A percentile compares a stretch with the other conserved stretches of the same genome.
phyloP scores from a whole-genome alignment of 768 basidiomycete genomes.

The Auriscalpium vulgare region DNA sequence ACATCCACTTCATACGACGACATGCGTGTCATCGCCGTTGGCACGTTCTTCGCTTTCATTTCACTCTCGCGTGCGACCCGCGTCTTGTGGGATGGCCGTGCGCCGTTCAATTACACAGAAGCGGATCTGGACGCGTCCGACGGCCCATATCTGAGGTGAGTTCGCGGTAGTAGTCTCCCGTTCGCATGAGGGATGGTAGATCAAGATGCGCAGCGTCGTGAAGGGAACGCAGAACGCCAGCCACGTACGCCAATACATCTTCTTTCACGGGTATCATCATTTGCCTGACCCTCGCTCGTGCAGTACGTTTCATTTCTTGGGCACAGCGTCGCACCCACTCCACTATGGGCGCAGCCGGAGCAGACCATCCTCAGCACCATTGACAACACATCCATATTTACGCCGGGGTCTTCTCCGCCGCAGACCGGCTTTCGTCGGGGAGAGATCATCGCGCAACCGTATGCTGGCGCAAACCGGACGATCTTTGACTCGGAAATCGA shows the following conservation, averaged over 20 bases:
- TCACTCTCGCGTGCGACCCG: conserved; percentile 19
- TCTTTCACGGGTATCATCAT: neutral
- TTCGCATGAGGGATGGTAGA: too few relatives aligned
- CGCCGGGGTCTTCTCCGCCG: conserved; percentile 38
- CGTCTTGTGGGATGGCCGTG: conserved; percentile 48
- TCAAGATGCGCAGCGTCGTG: conserved; percentile 34
- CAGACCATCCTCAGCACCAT: conserved; percentile 46
- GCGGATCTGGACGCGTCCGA: conserved; percentile 37
- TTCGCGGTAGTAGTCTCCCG: neutral
- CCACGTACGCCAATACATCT: conserved; percentile 29
- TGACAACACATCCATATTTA: conserved; percentile 50
- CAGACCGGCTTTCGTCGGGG: conserved; percentile 53
- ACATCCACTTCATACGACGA: too few relatives aligned
- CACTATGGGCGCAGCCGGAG: conserved; percentile 42
- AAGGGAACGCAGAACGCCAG: conserved; percentile 46
- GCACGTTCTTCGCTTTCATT: neutral
- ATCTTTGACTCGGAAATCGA: conserved; percentile 33
- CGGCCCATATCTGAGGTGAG: conserved; percentile 51
- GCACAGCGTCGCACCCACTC: conserved; percentile 32
- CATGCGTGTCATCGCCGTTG: too few relatives aligned
- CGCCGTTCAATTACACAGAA: conserved; percentile 34
- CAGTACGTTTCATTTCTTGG: conserved; percentile 41
- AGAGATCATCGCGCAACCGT: conserved; percentile 48
- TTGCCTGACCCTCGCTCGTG: neutral
- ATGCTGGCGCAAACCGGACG: conserved; percentile 23